These are phyloP conservation scores for Austroboletus festivus DNA, from an alignment of 768 basidiomycete genomes.

Conservation along the genomic window DNA sequence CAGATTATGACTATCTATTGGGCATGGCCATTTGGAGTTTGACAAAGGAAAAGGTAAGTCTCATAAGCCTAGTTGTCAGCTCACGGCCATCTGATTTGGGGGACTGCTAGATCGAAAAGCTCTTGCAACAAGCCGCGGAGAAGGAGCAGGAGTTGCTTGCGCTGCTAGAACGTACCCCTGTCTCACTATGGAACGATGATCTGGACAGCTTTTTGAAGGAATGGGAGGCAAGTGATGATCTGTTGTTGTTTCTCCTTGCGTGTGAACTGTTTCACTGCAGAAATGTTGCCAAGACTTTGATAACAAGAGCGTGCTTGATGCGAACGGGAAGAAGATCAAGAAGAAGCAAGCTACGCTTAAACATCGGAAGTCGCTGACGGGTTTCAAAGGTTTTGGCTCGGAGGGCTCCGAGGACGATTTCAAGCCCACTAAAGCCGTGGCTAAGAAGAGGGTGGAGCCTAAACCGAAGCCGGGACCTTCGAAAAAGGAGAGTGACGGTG, in stretches of 20 bases:
- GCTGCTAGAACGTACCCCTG: conserved; percentile 75
- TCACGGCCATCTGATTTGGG: conserved; percentile 5
- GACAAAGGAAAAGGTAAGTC: conserved; percentile 82
- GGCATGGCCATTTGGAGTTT: conserved; percentile 95
- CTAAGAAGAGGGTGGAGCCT: conserved; percentile 36
- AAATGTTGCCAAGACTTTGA: conserved; percentile 42
- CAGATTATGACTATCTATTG: conserved; percentile 90
- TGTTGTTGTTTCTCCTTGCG: neutral
- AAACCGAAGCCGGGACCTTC: conserved; percentile 34
- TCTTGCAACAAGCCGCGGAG: conserved; percentile 72
- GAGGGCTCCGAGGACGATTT: conserved; percentile 54
- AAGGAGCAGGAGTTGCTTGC: conserved; percentile 80
- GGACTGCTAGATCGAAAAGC: conserved; percentile 68
- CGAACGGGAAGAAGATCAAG: conserved; percentile 52
- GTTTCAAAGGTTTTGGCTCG: conserved; percentile 36
- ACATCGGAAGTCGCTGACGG: conserved; percentile 48
- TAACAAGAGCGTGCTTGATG: conserved; percentile 43
- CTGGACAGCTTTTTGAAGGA: conserved; percentile 77
- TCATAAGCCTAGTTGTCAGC: neutral
- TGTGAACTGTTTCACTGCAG: conserved; percentile 25
- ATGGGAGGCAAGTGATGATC: conserved; percentile 69
- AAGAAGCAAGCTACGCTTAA: conserved; percentile 55
- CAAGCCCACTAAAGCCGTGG: conserved; percentile 47
- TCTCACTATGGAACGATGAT: conserved; percentile 87
- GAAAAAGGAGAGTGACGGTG: conserved; percentile 45